Base-by-base conservation (phyloP, 2,329 filamentous ascomycete genomes). In the Aschersonia sp. region DNA sequence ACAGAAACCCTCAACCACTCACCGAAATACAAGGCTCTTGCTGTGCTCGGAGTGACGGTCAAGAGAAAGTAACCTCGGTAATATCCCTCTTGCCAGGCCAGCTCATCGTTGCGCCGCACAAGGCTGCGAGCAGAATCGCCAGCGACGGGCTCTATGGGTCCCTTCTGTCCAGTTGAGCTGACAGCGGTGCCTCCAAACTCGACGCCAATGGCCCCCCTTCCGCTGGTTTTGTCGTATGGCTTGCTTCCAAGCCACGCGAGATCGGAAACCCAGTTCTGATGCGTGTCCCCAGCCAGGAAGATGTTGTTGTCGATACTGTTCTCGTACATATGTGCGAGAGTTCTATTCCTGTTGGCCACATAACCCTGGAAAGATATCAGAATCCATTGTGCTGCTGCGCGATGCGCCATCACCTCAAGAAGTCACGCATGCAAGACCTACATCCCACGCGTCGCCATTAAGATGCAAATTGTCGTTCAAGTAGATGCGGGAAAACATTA, bases 1-100 rank as follows among this genome's bases (percentile, higher is more conserved):
- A 2, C 22, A 22, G 22, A 22, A 22, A 22, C 22, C 22, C 22
- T 22, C 22, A 22, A 37, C 12, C 8, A 37, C 56, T 74, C 56
- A 41, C 79, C 83, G 54, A 79, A 87, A 63, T 73, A 87, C 22
- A 22, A 22, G 22, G 22, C 10, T 69, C 74, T 66, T 2, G 83
- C 69, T 43, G 72, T 65, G 9, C 80, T 68, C 29, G 74, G 68
- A 22, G 65, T 68, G 47, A 84, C 66, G 44, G 73, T 70, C 41
- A 87, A 65, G 56, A 83, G 74, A 54, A 79, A 86, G 64, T 87
- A 87, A 1, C 83, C 84, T 14, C 83, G 72, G 61, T 86, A 87
- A 60, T 83, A 87, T 6, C 79, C 61, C 49, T 87, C 83, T 54
- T 81, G 77, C 83, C 82, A 87, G 56, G 84, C 79, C 44, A 87